phyloP scores from a whole-genome alignment of 2,329 filamentous ascomycete species.

The Cadophora sp. region DNA sequence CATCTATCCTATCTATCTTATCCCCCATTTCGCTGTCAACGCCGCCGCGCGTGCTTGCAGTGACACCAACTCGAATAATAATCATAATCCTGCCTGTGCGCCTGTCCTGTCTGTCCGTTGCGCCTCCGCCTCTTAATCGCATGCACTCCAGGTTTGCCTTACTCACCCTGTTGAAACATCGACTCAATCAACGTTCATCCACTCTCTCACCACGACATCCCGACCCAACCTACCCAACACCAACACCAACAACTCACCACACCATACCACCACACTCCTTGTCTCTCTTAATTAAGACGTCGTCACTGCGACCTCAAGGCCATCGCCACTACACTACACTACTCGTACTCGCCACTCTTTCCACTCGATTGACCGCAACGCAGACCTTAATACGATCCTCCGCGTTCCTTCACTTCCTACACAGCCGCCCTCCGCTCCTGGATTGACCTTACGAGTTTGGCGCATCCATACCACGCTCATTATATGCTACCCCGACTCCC shows the following conservation, averaged over 20 bases:
- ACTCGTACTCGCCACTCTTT: slow-evolving; percentile 29
- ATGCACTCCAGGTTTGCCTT: slow-evolving; percentile 17
- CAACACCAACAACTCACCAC: slow-evolving; percentile 6
- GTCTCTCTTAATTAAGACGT: slow-evolving; percentile 22
- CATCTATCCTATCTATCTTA: neutral
- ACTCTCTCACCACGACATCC: neutral
- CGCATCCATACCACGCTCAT: slow-evolving; percentile 5
- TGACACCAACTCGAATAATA: neutral
- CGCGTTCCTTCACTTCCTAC: slow-evolving; percentile 21
- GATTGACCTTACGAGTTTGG: slow-evolving; percentile 13
- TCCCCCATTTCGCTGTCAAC: neutral
- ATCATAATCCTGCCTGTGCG: neutral
- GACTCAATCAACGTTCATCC: neutral
- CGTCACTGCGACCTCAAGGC: slow-evolving; percentile 29
- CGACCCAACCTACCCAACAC: neutral
- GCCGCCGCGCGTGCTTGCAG: slow-evolving; percentile 3
- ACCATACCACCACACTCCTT: slow-evolving; percentile 1
- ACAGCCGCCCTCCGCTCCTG: slow-evolving; percentile 21
- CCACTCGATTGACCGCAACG: slow-evolving; percentile 8
- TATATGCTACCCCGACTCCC: neutral
- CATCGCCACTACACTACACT: slow-evolving; percentile 23
- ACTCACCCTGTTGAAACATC: slow-evolving; percentile 14
- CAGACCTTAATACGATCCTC: slow-evolving; percentile 25
- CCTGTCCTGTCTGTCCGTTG: neutral
- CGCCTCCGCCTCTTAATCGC: slow-evolving; percentile 6